Conservation (phyloP, 2,329 filamentous ascomycete genomes). For the Rhynchosporium graminicola region DNA sequence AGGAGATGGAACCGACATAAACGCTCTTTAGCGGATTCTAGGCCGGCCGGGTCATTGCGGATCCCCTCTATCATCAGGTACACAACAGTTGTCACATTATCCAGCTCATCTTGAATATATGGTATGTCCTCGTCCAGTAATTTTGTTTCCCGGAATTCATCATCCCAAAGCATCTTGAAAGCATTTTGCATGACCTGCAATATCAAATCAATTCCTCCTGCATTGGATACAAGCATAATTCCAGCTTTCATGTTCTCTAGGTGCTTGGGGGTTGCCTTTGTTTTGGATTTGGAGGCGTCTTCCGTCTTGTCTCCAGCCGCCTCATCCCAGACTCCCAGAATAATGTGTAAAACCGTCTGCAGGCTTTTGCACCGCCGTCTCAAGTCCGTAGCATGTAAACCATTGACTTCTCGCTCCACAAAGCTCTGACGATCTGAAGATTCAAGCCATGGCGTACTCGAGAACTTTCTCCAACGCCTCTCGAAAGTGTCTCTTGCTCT, state of each 20-base stretch:
- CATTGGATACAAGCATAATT: conserved; percentile 52
- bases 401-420: conserved; percentile 53
- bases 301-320: conserved; percentile 53
- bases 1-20: conserved; percentile 48
- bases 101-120: conserved; percentile 56
- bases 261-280: conserved; percentile 56
- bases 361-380: conserved; percentile 54
- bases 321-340: conserved; percentile 70
- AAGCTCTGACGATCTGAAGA: conserved; percentile 60
- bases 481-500: conserved; percentile 77
- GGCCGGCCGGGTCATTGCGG: conserved; percentile 52
- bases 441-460: conserved; percentile 64
- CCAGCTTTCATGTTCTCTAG: conserved; percentile 60
- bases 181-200: conserved; percentile 39
- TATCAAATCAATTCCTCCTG: conserved; percentile 42
- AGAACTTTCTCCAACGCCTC: conserved; percentile 65
- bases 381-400: conserved; percentile 49
- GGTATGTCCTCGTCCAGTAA: conserved; percentile 40
- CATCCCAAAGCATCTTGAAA: conserved; percentile 38
- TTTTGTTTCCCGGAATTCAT: conserved; percentile 40
- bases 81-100: conserved; percentile 64
- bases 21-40: conserved; percentile 44
- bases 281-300: conserved; percentile 41
- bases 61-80: conserved; percentile 61
- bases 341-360: conserved; percentile 59